Evolutionary conservation across 2,329 filamentous ascomycete species (phyloP).

Genomic region (Cercospora sp.): DNA sequence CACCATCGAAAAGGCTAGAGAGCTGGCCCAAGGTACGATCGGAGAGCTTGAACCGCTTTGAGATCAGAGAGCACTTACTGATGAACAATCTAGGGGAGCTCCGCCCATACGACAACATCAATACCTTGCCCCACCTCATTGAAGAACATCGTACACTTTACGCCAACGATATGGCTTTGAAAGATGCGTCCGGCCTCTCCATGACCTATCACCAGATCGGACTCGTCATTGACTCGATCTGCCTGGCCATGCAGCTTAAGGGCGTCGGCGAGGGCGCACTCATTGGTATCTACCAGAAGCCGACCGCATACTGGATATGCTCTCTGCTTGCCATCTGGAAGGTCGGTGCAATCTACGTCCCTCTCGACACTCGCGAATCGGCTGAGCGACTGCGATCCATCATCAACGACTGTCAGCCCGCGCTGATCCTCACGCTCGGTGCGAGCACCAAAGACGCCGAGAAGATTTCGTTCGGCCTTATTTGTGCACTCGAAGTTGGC

Average conservation of each 20-base stretch:
- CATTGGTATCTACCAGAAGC: slow-evolving; percentile 9
- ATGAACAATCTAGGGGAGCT: neutral
- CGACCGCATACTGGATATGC: slow-evolving; percentile 11
- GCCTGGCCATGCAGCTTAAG: neutral
- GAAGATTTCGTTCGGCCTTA: neutral
- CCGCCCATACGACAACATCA: neutral
- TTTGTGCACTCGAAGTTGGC: neutral
- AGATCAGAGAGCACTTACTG: neutral
- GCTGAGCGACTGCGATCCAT: neutral
- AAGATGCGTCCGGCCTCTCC: neutral
- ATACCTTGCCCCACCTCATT: slow-evolving; percentile 12
- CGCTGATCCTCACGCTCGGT: neutral
- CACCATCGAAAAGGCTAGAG: neutral
- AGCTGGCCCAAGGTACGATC: neutral
- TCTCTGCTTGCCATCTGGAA: slow-evolving; percentile 11
- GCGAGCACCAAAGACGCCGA: neutral
- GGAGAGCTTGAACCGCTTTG: neutral
- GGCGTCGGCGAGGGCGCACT: neutral
- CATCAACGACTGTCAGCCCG: neutral
- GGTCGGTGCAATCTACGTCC: slow-evolving; percentile 10
- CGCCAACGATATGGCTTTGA: neutral
- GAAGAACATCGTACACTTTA: neutral
- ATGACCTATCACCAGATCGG: slow-evolving; percentile 8
- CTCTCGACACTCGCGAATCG: slow-evolving; percentile 8
- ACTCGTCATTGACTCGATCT: neutral